Evolutionary conservation across 805 yeast species (phyloP), one percentile per base, ranked within the genome.

Genomic region (Jamesozyma spencerorum): DNA sequence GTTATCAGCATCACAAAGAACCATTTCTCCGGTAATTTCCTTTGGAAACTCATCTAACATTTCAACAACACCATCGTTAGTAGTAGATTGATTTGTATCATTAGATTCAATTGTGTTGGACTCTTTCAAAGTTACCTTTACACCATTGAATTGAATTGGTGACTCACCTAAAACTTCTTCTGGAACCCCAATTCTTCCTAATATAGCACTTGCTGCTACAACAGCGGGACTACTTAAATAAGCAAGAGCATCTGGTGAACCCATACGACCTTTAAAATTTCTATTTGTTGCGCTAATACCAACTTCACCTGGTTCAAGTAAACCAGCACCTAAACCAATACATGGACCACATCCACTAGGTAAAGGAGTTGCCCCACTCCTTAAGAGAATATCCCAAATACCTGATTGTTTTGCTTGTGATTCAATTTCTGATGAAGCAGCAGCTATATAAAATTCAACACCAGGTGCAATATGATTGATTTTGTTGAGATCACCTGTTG

Each of bases 331-430:
- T 41, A 92, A 70, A 29, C 99, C 99, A 58, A 92, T 92, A 70
- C 99, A 92, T 18, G 99, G 99, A 35, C 99, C 99, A 69, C 99
- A 92, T 18, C 99, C 99, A 13, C 98, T 95, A 17, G 97, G 97
- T 52, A 92, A 75, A 28, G 96, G 85, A 53, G 69, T 84, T 44
- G 96, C 94, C 39, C 99, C 99, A 8, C 97, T 95, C 41, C 81
- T 90, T 36, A 92, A 55, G 43, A 92, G 71, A 17, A 77, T 77
- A 54, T 87, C 73, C 98, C 99, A 94, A 13, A 94, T 94, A 41
- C 99, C 98, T 34, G 65, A 68, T 28, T 77, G 74, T 66, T 84
- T 95, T 35, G 98, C 98, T 51, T 88, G 96, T 51, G 74, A 74
- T 68, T 90, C 96, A 30, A 92, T 97, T 54, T 79, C 79, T 3